Percentiles rank a stretch among this genome's conserved stretches.
Conservation (phyloP, 176 grass and related monocot genomes). For the Carex myosuroides region DNA sequence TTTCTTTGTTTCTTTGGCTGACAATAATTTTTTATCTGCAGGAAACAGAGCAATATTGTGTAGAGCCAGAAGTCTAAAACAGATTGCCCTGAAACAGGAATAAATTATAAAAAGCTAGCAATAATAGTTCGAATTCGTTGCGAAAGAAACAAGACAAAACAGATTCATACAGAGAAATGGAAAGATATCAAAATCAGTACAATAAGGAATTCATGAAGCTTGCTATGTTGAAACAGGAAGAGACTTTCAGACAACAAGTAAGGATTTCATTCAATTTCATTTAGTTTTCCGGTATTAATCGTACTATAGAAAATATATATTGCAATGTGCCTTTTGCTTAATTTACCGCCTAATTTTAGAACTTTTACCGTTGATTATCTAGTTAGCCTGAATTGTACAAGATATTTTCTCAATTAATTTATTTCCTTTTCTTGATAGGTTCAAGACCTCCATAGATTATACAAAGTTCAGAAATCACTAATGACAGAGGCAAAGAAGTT, state of each 20-base stretch:
- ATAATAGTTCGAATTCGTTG: background rate
- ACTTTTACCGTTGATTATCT: background rate
- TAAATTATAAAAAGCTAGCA: background rate
- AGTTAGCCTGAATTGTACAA: background rate
- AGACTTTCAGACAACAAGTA: slow-evolving; percentile 37
- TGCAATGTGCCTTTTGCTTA: background rate
- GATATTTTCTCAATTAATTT: background rate
- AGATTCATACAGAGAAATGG: slow-evolving; percentile 18
- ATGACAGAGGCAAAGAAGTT: slow-evolving; percentile 32
- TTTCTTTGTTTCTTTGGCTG: background rate
- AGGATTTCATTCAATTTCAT: slow-evolving; percentile 1
- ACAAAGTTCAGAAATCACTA: slow-evolving; percentile 35
- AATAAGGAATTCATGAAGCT: slow-evolving; percentile 41
- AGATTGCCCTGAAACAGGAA: background rate
- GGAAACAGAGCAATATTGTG: slow-evolving; percentile 8
- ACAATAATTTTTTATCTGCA: background rate
- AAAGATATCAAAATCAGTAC: slow-evolving; percentile 28
- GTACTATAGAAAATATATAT: background rate
- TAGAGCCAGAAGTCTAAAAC: background rate
- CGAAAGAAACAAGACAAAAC: background rate
- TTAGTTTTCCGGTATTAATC: background rate
- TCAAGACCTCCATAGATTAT: slow-evolving; percentile 42
- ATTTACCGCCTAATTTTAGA: background rate
- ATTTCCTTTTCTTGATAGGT: slow-evolving; percentile 22
- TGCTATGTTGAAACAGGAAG: slow-evolving; percentile 37